Percentiles rank a stretch among this genome's conserved stretches.
phyloP scores from a whole-genome alignment of 73 alveolate genomes.

The Paramecium sexaurelia region DNA sequence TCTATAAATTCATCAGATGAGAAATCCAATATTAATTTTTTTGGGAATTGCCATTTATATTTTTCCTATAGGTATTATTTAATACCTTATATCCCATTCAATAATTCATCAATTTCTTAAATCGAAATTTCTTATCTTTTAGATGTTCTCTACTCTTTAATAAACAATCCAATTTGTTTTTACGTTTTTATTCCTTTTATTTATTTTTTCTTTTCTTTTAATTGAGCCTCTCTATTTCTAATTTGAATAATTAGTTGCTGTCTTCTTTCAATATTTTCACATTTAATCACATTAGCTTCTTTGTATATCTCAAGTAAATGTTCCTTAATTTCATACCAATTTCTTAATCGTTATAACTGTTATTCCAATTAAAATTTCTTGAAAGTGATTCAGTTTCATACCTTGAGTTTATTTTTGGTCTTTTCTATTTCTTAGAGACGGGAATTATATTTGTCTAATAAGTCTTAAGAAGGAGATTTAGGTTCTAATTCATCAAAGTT shows the following conservation, averaged over 20 bases:
- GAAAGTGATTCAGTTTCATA: neutral
- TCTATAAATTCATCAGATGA: neutral
- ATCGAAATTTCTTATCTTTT: neutral
- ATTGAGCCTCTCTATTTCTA: neutral
- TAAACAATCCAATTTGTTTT: neutral
- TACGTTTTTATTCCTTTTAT: neutral
- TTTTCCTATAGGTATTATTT: neutral
- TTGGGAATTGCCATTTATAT: neutral
- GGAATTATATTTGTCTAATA: neutral
- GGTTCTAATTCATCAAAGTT: neutral
- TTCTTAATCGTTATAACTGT: neutral
- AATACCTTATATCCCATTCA: neutral
- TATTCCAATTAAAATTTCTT: neutral
- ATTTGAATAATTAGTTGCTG: neutral
- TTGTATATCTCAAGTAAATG: neutral
- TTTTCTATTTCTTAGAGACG: neutral
- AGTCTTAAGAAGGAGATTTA: neutral
- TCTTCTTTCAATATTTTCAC: neutral
- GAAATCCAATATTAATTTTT: neutral
- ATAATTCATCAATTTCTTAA: constrained; percentile 15
- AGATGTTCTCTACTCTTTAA: neutral
- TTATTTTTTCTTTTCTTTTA: neutral
- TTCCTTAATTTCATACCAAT: constrained; percentile 15
- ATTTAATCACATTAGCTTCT: neutral
- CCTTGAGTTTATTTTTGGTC: neutral